Evolutionary conservation across 768 basidiomycete species (phyloP).

Genomic region (Tephrocybe sp.): DNA sequence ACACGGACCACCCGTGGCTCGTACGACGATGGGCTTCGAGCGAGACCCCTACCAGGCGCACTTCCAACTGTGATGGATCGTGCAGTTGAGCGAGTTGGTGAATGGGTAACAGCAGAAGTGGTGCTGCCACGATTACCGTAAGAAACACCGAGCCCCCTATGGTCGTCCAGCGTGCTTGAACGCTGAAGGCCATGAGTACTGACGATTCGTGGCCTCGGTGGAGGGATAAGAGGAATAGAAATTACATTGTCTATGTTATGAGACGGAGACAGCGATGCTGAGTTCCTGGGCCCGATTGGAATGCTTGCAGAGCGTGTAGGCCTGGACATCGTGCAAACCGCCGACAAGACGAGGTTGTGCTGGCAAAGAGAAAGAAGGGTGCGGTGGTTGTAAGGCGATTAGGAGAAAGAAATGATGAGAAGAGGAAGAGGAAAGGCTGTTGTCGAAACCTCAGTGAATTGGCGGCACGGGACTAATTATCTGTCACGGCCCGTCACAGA

Average conservation of each 20-base stretch:
- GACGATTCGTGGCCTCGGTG: constrained; percentile 38
- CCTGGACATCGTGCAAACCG: constrained; percentile 38
- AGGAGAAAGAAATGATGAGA: constrained; percentile 11
- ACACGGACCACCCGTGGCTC: constrained; percentile 73
- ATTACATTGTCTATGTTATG: constrained; percentile 66
- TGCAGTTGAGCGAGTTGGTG: constrained; percentile 39
- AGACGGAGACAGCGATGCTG: constrained; percentile 42
- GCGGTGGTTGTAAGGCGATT: constrained; percentile 6
- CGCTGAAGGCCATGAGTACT: constrained; percentile 29
- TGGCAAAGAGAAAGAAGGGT: not conserved
- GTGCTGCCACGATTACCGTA: constrained; percentile 36
- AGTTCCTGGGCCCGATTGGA: constrained; percentile 53
- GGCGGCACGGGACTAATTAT: constrained; percentile 11
- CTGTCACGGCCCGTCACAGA: constrained; percentile 15
- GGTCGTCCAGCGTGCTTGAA: constrained; percentile 29
- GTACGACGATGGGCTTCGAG: constrained; percentile 35
- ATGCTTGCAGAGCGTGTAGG: constrained; percentile 65
- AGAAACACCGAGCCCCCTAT: constrained; percentile 34
- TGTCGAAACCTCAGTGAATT: constrained; percentile 10
- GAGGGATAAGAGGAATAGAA: constrained; percentile 52
- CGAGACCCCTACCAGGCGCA: constrained; percentile 29
- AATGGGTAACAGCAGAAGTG: constrained; percentile 22
- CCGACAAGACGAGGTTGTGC: not conserved
- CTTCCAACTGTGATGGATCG: constrained; percentile 40
- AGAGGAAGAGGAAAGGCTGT: constrained; percentile 5